phyloP scores from a whole-genome alignment of 768 basidiomycete species.

The Kwoniella sp. region DNA sequence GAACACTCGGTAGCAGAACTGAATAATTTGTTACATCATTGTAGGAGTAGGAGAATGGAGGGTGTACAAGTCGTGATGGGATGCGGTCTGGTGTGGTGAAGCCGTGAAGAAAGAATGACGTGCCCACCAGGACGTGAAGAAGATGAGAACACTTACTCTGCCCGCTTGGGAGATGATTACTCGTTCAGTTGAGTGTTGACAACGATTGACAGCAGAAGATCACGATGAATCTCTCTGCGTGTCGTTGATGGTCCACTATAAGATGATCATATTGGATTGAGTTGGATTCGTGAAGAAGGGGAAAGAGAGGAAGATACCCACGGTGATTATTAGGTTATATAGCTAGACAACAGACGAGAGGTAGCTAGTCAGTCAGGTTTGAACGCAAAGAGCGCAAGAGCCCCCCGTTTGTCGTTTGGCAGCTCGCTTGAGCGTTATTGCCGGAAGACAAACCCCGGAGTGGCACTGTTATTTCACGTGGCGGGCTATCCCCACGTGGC shows the following conservation, averaged over 20 bases:
- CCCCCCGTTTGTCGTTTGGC: conserved; percentile 12
- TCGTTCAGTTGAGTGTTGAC: not conserved
- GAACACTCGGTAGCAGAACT: conserved; percentile 55
- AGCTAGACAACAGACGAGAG: too few relatives aligned
- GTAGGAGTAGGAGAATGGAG: conserved; percentile 12
- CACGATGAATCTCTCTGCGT: conserved; percentile 23
- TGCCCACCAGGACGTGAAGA: not conserved
- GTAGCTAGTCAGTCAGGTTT: not conserved
- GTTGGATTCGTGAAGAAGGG: conserved; percentile 1
- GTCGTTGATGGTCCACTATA: not conserved
- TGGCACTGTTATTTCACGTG: conserved; percentile 14
- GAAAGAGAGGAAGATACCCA: not conserved
- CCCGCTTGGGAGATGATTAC: not conserved
- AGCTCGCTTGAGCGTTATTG: not conserved
- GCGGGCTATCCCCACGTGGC: too few relatives aligned
- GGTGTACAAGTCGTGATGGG: too few relatives aligned
- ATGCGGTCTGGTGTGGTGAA: too few relatives aligned
- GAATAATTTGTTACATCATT: conserved; percentile 49
- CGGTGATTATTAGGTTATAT: too few relatives aligned
- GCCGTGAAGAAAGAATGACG: not conserved
- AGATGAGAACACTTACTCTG: conserved; percentile 5
- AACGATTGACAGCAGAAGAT: too few relatives aligned
- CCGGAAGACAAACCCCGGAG: conserved; percentile 3
- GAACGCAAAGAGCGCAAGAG: not conserved
- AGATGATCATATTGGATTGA: conserved; percentile 17